Evolutionary conservation across 169 alveolate species (phyloP).

Genomic region (Cryptosporidium ubiquitum): DNA sequence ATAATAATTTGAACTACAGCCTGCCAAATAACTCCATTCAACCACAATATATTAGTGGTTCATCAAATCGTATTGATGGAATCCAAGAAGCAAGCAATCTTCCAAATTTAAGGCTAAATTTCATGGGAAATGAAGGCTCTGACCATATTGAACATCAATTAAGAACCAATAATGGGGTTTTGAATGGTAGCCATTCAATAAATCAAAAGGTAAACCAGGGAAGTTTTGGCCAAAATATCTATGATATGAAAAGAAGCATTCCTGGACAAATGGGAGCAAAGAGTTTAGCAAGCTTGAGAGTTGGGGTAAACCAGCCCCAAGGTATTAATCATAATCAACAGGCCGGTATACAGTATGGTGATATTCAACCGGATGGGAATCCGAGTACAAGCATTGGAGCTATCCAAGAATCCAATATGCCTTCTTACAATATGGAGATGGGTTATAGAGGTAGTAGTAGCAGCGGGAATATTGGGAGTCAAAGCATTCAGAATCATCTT

Average conservation of each 20-base stretch:
- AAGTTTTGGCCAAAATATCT: not conserved
- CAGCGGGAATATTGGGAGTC: not conserved
- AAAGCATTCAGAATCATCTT: not conserved
- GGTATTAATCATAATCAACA: not conserved
- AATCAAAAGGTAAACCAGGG: not conserved
- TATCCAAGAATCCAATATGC: not conserved
- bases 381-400: not conserved
- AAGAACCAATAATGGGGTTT: not conserved
- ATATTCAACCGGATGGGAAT: not conserved
- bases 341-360: not conserved
- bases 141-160: not conserved
- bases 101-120: not conserved
- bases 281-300: not conserved
- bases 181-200: not conserved
- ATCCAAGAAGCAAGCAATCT: not conserved
- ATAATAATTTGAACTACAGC: not conserved
- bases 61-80: not conserved
- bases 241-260: not conserved
- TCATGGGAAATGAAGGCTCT: not conserved
- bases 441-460: not conserved
- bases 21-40: constrained; percentile 2
- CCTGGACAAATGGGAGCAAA: not conserved
- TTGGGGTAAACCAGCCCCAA: not conserved
- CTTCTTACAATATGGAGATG: not conserved
- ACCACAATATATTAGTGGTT: not conserved